A percentile compares a stretch with the other conserved stretches of the same genome.
Conservation (phyloP, 225 moss, liverwort and hornwort genomes). For the Pleurozium schreberi region DNA sequence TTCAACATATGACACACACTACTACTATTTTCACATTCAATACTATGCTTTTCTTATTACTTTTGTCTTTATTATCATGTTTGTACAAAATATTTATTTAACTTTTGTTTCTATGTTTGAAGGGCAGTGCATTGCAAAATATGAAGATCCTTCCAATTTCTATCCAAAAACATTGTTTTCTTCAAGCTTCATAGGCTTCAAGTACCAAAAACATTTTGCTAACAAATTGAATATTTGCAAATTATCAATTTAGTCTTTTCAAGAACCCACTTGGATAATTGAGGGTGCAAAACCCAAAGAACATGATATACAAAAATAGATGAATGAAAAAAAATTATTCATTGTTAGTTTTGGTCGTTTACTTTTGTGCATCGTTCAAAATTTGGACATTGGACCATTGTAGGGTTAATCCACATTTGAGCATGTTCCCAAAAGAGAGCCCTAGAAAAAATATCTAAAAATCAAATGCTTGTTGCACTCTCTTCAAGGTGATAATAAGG, state of each 20-base stretch:
- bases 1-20: too few relatives aligned
- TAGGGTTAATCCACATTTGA: too few relatives aligned
- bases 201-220: not conserved
- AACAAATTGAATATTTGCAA: not conserved
- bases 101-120: not conserved
- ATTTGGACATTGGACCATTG: too few relatives aligned
- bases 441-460: too few relatives aligned
- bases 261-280: not conserved
- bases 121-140: not conserved
- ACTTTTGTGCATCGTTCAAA: too few relatives aligned
- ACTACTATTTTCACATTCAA: too few relatives aligned
- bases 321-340: not conserved
- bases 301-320: not conserved
- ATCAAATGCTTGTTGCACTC: not conserved
- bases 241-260: not conserved
- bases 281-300: not conserved
- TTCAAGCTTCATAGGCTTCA: not conserved
- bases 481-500: not conserved
- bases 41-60: too few relatives aligned
- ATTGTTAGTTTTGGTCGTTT: too few relatives aligned
- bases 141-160: not conserved
- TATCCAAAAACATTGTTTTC: not conserved
- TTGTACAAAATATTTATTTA: too few relatives aligned
- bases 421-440: accelerated
- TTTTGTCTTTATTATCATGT: too few relatives aligned